Base-by-base conservation (phyloP, 768 basidiomycete genomes). In the Russula earlei region DNA sequence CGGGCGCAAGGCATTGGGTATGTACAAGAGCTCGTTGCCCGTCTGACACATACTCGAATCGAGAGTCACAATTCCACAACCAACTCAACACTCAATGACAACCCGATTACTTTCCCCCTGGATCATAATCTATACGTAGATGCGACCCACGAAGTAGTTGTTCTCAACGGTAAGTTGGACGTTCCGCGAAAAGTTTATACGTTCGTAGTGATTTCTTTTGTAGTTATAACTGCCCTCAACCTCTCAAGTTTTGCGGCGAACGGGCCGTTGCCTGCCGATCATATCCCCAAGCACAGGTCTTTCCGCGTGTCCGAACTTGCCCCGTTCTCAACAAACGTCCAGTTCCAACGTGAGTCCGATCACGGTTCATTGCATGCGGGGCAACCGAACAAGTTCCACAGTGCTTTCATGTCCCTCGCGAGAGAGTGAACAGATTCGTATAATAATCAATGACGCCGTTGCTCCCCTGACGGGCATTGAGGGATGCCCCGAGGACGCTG, bases 141-240 rank as follows among this genome's bases (percentile, higher is more conserved):
- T 66, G 89, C 89, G 6, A 89, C 87, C 2, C 93, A 94, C 55
- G 92, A 95, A 63, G 88, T 91, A n/a, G 87, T 93, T 37, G 82
- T 93, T 0, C 70, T 91, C n/a, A 86, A 91, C 63, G 79, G 87
- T 87, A 58, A 19, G 79, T 70, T 37, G 5, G 50, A 2, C 52
- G 43, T 44, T 10, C 51, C 47, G 36, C 22, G 12, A 40, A 25
- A 20, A 41, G 52, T 4, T 52, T 52, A 36, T 53, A 63, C 36
- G 58, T 11, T 22, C 29, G 53, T 14, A 53, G 11, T 20, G 31
- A 11, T 24, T 24, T 9, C 8, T 29, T 5, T 46, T 54, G 57
- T 54, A 87, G 87, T 91, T 34, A 75, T 95, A 33, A 89, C 91
- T 5, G 91, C 91, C 10, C 76, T 96, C 41, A 93, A 93, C 66